Percentiles rank a stretch among this genome's conserved stretches.
phyloP scores from a whole-genome alignment of 179 eudicot species.

The Corrigiola litoralis region DNA sequence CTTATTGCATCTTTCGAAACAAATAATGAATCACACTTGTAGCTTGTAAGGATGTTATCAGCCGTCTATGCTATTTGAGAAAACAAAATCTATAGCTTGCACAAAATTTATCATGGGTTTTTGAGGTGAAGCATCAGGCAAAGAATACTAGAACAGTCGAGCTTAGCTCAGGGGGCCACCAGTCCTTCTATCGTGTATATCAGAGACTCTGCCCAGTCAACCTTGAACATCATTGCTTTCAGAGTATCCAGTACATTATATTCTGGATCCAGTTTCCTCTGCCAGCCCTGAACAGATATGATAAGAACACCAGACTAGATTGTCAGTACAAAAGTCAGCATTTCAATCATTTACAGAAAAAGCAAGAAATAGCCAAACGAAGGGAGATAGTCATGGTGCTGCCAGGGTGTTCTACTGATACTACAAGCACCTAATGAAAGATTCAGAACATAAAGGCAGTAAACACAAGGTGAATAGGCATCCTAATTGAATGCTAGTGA shows the following conservation, averaged over 20 bases:
- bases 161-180: constrained; percentile 52
- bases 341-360: not conserved
- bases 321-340: not conserved
- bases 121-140: not conserved
- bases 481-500: too few relatives aligned
- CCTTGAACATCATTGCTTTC: constrained; percentile 64
- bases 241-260: constrained; percentile 64
- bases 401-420: too few relatives aligned
- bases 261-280: constrained; percentile 75
- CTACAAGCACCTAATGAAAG: too few relatives aligned
- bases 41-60: not conserved
- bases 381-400: not conserved
- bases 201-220: constrained; percentile 68
- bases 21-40: not conserved
- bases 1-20: constrained; percentile 5
- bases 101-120: not conserved
- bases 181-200: constrained; percentile 68
- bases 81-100: not conserved
- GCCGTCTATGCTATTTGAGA: not conserved
- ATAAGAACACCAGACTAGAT: not conserved
- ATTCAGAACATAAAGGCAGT: too few relatives aligned
- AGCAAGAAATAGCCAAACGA: not conserved
- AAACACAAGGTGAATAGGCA: too few relatives aligned
- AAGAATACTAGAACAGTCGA: constrained; percentile 7
- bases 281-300: constrained; percentile 62